Evolutionary conservation across 805 yeast genomes (phyloP).

Genomic region (Ogataea nonfermentans): DNA sequence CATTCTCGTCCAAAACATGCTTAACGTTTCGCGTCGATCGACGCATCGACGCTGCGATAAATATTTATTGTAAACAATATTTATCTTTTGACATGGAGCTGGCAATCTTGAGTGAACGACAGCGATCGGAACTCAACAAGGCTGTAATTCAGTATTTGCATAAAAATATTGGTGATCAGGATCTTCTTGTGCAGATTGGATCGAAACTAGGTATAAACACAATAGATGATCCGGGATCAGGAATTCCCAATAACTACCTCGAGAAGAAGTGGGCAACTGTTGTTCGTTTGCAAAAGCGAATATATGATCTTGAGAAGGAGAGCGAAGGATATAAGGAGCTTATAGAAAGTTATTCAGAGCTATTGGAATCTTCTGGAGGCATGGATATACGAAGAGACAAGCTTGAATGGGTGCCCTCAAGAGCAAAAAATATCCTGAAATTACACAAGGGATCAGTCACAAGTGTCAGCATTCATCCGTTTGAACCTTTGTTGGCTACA

Average conservation of each 20-base stretch:
- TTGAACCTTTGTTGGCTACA: slow-evolving; percentile 59
- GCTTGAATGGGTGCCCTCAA: slow-evolving; percentile 62
- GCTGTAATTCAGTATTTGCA: slow-evolving; percentile 35
- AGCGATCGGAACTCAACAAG: slow-evolving; percentile 35
- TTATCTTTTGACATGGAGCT: slow-evolving; percentile 4
- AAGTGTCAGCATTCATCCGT: slow-evolving; percentile 69
- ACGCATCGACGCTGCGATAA: slow-evolving; percentile 5
- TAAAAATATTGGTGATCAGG: slow-evolving; percentile 13
- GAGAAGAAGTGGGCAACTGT: slow-evolving; percentile 90
- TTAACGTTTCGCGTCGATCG: slow-evolving; percentile 8
- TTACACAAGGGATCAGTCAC: slow-evolving; percentile 63
- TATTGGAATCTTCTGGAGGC: slow-evolving; percentile 13
- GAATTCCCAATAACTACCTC: slow-evolving; percentile 36
- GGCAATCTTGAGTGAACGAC: slow-evolving; percentile 33
- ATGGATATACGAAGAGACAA: slow-evolving; percentile 28
- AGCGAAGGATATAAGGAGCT: slow-evolving; percentile 47
- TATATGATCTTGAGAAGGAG: slow-evolving; percentile 67
- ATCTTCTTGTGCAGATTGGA: slow-evolving; percentile 7
- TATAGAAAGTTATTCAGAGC: slow-evolving; percentile 31
- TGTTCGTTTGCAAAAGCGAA: slow-evolving; percentile 70
- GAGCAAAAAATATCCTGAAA: slow-evolving; percentile 42
- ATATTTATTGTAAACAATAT: slow-evolving; percentile 5
- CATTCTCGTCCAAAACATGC: background rate
- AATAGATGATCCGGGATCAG: slow-evolving; percentile 2
- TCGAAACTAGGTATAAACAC: slow-evolving; percentile 7